Base-by-base conservation (phyloP, 1,284 basidiomycete species). In the Amylostereum areolatum region DNA sequence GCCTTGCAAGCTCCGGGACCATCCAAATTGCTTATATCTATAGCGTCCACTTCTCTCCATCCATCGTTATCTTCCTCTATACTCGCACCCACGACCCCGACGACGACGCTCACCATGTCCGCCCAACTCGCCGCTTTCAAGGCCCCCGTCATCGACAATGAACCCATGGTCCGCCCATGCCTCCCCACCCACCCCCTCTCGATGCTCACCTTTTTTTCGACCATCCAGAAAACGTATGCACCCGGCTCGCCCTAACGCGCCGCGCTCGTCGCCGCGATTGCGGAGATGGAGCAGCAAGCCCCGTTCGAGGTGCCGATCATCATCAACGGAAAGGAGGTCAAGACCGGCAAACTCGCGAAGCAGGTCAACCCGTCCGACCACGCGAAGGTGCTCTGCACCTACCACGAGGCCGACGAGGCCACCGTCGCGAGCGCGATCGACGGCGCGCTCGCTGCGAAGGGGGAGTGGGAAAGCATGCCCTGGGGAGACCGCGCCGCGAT, bases 401-500 rank as follows among this genome's bases (percentile, higher is more conserved):
- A 95, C 70, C 89, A 98, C 66, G 85, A 95, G 71, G 93, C 95
- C 28, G 85, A 94, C 57, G 71, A 82, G 50, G 79, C 80, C 27
- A 83, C 86, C 7, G 83, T 97, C 45, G 66, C 79, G 3, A 74
- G 75, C 52, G 95, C 96, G 29, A 97, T 99, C 61, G 82, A 90
- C 32, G 91, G 90, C 47, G 89, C 95, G 5, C 79, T 99, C 42
- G 80, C 81, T 37, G 93, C 92, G 40, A 96, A 95, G 69, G 71
- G 73, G 27, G 81, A 79, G 41, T 99, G 96, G 96, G 95, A 97
- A 73, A 75, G 80, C 53, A 74, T 98, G 74, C 94, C 96, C 2
- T 99, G 94, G 93, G 86, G 82, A 62, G 97, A 99, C 69, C 83
- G 93, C 45, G 95, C 97, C 5, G 92, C 96, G 49, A 97, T 99